A percentile compares a stretch with the other conserved stretches of the same genome.
Evolutionary conservation across 345 rosid species (phyloP).

Genomic region (Ceriops decandra): DNA sequence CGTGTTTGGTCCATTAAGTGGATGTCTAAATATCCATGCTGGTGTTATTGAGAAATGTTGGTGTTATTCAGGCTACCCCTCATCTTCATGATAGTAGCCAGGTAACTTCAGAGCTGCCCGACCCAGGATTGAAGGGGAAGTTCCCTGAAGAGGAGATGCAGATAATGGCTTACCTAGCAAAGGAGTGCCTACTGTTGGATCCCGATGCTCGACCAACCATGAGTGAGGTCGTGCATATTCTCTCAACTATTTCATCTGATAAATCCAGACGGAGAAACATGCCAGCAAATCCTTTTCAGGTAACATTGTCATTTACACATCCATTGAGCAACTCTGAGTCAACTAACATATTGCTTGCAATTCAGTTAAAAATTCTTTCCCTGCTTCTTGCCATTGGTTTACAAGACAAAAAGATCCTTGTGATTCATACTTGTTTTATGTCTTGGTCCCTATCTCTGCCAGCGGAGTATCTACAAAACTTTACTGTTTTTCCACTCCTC

Average conservation of each 20-base stretch:
- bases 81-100: constrained; percentile 61
- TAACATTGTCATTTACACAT: constrained; percentile 13
- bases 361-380: too few species aligned
- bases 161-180: constrained; percentile 90
- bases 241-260: constrained; percentile 72
- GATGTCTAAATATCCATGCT: too few species aligned
- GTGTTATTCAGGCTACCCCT: constrained; percentile 61
- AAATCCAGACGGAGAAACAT: constrained; percentile 62
- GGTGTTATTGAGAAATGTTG: too few species aligned
- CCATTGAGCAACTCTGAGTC: too few species aligned
- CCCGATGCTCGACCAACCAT: constrained; percentile 93
- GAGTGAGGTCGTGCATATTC: constrained; percentile 96
- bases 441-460: too few species aligned
- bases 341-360: too few species aligned
- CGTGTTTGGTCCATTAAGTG: neutral
- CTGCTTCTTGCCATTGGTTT: too few species aligned
- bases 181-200: constrained; percentile 83
- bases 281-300: constrained; percentile 65
- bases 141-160: constrained; percentile 86
- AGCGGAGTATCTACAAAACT: too few species aligned
- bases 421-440: too few species aligned
- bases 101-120: constrained; percentile 74
- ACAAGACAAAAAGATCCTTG: too few species aligned
- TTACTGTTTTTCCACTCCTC: too few species aligned
- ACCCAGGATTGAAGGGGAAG: constrained; percentile 64